Evolutionary conservation across 108 stramenopile genomes (phyloP).

Genomic region (Skeletonema grethae): DNA sequence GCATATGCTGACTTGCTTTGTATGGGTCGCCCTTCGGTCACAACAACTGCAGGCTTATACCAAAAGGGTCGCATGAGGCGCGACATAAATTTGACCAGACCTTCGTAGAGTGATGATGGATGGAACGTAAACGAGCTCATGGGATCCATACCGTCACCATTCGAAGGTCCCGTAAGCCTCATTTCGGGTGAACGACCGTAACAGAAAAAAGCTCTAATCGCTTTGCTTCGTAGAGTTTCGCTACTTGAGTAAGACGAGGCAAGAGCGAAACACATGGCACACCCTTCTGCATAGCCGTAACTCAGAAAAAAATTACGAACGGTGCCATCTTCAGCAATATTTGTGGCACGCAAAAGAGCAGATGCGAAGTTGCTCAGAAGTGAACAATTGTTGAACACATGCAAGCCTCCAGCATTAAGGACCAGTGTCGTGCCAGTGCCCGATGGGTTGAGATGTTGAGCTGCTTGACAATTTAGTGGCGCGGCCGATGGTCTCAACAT

Average conservation of each 20-base stretch:
- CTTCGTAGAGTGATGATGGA: constrained; percentile 76
- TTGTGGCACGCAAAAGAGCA: constrained; percentile 56
- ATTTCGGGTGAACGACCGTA: constrained; percentile 41
- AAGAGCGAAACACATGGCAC: constrained; percentile 79
- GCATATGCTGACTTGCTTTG: constrained; percentile 37
- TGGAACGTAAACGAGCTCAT: constrained; percentile 63
- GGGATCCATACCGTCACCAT: constrained; percentile 39
- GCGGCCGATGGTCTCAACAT: constrained; percentile 64
- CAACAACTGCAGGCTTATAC: constrained; percentile 86
- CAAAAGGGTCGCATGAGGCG: constrained; percentile 87
- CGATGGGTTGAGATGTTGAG: constrained; percentile 56
- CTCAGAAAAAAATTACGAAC: constrained; percentile 70
- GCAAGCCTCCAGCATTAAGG: constrained; percentile 79
- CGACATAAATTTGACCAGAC: constrained; percentile 58
- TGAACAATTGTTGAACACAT: constrained; percentile 63
- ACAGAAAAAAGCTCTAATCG: constrained; percentile 50
- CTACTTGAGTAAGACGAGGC: constrained; percentile 54
- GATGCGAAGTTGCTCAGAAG: constrained; percentile 56
- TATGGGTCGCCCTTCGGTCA: constrained; percentile 73
- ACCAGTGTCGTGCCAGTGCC: constrained; percentile 51
- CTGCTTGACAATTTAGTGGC: constrained; percentile 62
- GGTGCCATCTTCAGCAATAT: constrained; percentile 55
- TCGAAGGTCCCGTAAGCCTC: constrained; percentile 34
- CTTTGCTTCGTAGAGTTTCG: constrained; percentile 46
- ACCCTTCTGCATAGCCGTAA: constrained; percentile 83